phyloP scores from a whole-genome alignment of 169 alveolate genomes.

The Cryptosporidium ubiquitum region DNA sequence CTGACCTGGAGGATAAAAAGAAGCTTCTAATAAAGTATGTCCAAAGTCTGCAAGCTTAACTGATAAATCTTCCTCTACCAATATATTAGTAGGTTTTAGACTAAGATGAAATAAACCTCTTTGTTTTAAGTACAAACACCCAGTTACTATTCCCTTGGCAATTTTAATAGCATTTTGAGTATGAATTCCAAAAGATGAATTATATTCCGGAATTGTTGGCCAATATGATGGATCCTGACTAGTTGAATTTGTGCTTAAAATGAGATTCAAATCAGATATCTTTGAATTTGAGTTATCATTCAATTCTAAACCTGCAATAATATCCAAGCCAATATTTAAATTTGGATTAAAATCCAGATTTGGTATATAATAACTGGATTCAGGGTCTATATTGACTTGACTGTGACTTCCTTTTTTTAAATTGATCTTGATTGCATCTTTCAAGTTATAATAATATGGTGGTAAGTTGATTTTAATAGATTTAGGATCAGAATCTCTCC shows the following conservation, averaged over 20 bases:
- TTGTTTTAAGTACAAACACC: slow-evolving; percentile 52
- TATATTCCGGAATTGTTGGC: not conserved
- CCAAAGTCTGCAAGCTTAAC: slow-evolving; percentile 66
- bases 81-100: slow-evolving; percentile 51
- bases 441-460: slow-evolving; percentile 3
- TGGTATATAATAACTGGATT: not conserved
- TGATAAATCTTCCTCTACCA: slow-evolving; percentile 25
- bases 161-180: slow-evolving; percentile 24
- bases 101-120: slow-evolving; percentile 40
- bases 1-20: slow-evolving; percentile 16
- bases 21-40: slow-evolving; percentile 51
- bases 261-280: not conserved
- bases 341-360: not conserved
- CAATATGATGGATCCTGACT: not conserved
- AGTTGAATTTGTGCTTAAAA: not conserved
- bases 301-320: not conserved
- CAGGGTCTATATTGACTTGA: not conserved
- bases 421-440: not conserved
- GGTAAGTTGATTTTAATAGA: not conserved
- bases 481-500: not conserved
- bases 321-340: not conserved
- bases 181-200: slow-evolving; percentile 29
- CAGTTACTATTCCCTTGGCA: slow-evolving; percentile 45
- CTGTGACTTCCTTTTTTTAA: not conserved
- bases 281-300: not conserved